These are phyloP conservation scores for Drechslerella dactyloides DNA, from an alignment of 2,329 filamentous ascomycete species.

Conservation along the genomic window DNA sequence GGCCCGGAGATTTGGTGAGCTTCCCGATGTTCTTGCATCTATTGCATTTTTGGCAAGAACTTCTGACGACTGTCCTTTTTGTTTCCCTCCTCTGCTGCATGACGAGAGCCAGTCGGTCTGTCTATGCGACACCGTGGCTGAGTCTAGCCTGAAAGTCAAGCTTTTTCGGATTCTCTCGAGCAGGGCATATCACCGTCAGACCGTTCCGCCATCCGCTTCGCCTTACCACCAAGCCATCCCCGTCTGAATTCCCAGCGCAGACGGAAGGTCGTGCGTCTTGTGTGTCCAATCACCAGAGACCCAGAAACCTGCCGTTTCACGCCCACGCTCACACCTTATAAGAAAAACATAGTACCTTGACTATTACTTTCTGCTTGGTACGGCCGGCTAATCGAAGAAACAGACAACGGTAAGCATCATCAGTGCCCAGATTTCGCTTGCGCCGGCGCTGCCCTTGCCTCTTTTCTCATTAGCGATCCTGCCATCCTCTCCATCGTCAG, in stretches of 20 bases:
- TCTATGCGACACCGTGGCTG: slow-evolving; percentile 31
- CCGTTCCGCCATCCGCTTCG: slow-evolving; percentile 32
- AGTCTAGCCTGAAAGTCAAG: slow-evolving; percentile 23
- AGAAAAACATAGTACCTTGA: background rate
- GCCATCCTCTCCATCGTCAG: slow-evolving; percentile 14
- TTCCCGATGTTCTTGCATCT: slow-evolving; percentile 24
- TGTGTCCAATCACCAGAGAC: slow-evolving; percentile 2
- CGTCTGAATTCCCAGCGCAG: background rate
- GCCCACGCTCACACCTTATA: slow-evolving; percentile 12
- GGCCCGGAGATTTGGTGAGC: slow-evolving; percentile 1
- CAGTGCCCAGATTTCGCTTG: slow-evolving; percentile 42
- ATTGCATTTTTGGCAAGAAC: background rate
- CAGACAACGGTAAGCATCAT: slow-evolving; percentile 37
- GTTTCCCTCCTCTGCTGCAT: slow-evolving; percentile 12
- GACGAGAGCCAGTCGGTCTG: slow-evolving; percentile 21
- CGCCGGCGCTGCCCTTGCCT: slow-evolving; percentile 15
- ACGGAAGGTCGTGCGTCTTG: slow-evolving; percentile 8
- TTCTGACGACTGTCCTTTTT: background rate
- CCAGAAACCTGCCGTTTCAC: slow-evolving; percentile 7
- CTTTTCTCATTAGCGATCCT: slow-evolving; percentile 18
- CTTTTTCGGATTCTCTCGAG: slow-evolving; percentile 22
- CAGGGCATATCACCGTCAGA: slow-evolving; percentile 23
- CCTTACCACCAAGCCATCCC: slow-evolving; percentile 19
- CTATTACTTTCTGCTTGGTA: slow-evolving; percentile 13
- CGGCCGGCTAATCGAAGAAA: slow-evolving; percentile 23